These are phyloP conservation scores for Boletus smithii DNA, from an alignment of 1,284 basidiomycete species.

Conservation along the genomic window DNA sequence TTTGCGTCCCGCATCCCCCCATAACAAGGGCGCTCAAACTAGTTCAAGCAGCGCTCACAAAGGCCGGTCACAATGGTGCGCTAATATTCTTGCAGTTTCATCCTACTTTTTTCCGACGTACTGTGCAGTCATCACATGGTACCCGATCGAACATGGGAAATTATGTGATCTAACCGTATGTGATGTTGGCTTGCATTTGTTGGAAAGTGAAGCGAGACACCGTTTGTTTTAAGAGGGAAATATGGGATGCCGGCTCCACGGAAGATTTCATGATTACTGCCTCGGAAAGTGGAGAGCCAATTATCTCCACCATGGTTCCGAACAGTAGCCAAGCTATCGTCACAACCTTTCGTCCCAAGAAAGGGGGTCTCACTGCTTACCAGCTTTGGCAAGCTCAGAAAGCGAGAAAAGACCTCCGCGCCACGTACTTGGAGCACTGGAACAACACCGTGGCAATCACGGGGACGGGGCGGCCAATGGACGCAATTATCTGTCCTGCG, in stretches of 20 bases:
- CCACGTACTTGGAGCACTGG: slow-evolving; percentile 57
- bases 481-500: slow-evolving; percentile 59
- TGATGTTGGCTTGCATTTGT: slow-evolving; percentile 3
- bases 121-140: slow-evolving; percentile 37
- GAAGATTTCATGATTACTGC: slow-evolving; percentile 45
- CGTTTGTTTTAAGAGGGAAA: slow-evolving; percentile 31
- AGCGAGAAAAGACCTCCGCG: slow-evolving; percentile 42
- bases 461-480: slow-evolving; percentile 59
- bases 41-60: slow-evolving; percentile 54
- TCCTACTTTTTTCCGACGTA: slow-evolving; percentile 1
- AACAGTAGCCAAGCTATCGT: slow-evolving; percentile 23
- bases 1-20: slow-evolving; percentile 69
- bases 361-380: slow-evolving; percentile 39
- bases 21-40: slow-evolving; percentile 59
- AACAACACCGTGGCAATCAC: slow-evolving; percentile 45
- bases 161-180: slow-evolving; percentile 37
- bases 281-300: slow-evolving; percentile 46
- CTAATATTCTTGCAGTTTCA: neutral
- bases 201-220: neutral
- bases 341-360: slow-evolving; percentile 20
- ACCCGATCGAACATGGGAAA: slow-evolving; percentile 43
- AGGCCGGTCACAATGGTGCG: slow-evolving; percentile 65
- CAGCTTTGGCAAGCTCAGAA: slow-evolving; percentile 57
- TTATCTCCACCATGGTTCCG: slow-evolving; percentile 47
- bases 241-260: slow-evolving; percentile 42